Conservation (phyloP, 2,329 filamentous ascomycete genomes). For the Xylariaceae sp. region DNA sequence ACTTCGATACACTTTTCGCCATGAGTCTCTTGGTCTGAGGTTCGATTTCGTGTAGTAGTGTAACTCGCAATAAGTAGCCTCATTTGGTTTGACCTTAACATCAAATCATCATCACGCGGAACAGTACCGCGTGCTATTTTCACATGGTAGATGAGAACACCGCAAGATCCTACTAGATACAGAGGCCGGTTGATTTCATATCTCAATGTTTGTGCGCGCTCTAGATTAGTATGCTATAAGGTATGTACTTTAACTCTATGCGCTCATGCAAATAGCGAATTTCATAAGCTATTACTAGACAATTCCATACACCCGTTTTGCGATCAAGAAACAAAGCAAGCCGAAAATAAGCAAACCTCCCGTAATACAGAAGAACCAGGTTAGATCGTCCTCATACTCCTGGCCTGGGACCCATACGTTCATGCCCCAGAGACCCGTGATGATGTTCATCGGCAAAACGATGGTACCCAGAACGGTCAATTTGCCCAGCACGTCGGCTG, state of each 20-base stretch:
- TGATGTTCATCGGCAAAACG: constrained; percentile 97
- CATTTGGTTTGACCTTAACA: too few species aligned
- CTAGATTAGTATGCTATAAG: background rate
- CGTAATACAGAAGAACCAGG: constrained; percentile 74
- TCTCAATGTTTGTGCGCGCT: background rate
- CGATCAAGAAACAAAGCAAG: constrained; percentile 71
- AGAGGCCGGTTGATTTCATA: too few species aligned
- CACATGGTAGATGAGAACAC: too few species aligned
- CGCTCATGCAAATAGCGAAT: background rate
- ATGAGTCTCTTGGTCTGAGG: too few species aligned
- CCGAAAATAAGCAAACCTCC: constrained; percentile 76
- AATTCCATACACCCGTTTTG: constrained; percentile 79
- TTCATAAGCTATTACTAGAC: constrained; percentile 11
- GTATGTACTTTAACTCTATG: background rate
- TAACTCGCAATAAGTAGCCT: too few species aligned
- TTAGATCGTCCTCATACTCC: constrained; percentile 68
- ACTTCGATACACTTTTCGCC: too few species aligned
- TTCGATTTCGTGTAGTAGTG: too few species aligned
- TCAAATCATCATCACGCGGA: too few species aligned
- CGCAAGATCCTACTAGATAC: too few species aligned
- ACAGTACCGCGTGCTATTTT: too few species aligned
- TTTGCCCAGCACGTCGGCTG: constrained; percentile 89
- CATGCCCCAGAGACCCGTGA: constrained; percentile 98
- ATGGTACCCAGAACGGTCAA: constrained; percentile 95
- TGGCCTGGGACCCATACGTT: constrained; percentile 96